Conservation (phyloP, 1,284 basidiomycete genomes). For the Heterobasidion annosum region DNA sequence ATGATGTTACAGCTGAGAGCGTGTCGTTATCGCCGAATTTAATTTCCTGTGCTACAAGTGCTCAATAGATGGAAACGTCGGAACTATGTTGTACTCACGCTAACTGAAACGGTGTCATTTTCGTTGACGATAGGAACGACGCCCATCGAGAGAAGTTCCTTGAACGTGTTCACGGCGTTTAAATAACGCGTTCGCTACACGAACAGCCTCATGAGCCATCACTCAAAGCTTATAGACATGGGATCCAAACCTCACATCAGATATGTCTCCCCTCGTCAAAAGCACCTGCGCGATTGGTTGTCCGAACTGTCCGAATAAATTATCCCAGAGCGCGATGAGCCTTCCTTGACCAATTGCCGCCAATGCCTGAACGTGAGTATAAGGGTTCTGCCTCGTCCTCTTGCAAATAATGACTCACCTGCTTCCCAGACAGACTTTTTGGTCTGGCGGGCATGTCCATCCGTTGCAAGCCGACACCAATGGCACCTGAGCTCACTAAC, state of each 20-base stretch:
- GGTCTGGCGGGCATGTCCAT: conserved; percentile 82
- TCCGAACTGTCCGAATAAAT: conserved; percentile 86
- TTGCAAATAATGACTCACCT: conserved; percentile 39
- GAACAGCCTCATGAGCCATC: neutral
- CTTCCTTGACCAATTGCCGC: conserved; percentile 96
- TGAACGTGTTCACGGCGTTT: conserved; percentile 91
- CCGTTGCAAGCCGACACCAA: conserved; percentile 87
- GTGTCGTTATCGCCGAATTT: conserved; percentile 99
- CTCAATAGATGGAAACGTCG: neutral
- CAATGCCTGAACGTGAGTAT: conserved; percentile 53
- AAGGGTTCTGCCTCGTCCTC: neutral
- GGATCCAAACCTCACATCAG: conserved; percentile 62
- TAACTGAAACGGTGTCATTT: conserved; percentile 93
- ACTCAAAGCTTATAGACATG: conserved; percentile 1
- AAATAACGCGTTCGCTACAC: conserved; percentile 81
- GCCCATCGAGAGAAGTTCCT: conserved; percentile 82
- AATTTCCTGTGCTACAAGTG: conserved; percentile 64
- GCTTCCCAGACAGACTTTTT: conserved; percentile 84
- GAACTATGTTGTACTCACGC: conserved; percentile 46
- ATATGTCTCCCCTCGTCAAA: conserved; percentile 91
- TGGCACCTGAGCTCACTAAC: conserved; percentile 93
- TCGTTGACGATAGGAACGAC: conserved; percentile 95
- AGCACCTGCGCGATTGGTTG: conserved; percentile 96
- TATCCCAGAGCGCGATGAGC: conserved; percentile 95
- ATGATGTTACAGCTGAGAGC: conserved; percentile 91